phyloP scores from a whole-genome alignment of 129 eudicot species.

The Tagetes erecta region DNA sequence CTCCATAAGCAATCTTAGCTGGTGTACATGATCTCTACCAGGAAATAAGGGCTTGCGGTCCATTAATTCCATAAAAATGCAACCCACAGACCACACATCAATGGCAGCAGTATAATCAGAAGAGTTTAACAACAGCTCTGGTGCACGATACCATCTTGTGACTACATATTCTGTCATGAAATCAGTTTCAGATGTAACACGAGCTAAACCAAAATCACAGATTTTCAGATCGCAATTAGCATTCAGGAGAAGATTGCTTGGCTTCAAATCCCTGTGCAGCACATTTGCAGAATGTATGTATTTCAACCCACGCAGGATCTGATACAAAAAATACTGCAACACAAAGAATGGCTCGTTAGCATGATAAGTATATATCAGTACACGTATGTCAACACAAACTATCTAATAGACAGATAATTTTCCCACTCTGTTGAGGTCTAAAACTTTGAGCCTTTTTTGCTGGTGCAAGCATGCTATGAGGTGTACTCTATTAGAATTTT shows the following conservation, averaged over 20 bases:
- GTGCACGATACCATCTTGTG: conserved; percentile 93
- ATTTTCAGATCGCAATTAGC: conserved; percentile 93
- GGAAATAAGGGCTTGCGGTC: conserved; percentile 84
- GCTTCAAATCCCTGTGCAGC: conserved; percentile 89
- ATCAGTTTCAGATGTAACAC: conserved; percentile 90
- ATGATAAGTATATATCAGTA: conserved; percentile 9
- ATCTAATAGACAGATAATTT: neutral
- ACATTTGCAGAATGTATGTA: conserved; percentile 96
- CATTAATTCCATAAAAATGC: conserved; percentile 95
- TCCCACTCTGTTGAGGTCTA: neutral
- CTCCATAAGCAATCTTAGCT: conserved; percentile 86
- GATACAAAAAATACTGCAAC: conserved; percentile 91
- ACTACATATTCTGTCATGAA: conserved; percentile 93
- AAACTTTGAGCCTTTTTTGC: neutral
- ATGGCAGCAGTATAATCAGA: conserved; percentile 85
- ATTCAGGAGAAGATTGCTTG: conserved; percentile 86
- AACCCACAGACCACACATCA: conserved; percentile 96
- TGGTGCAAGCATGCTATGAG: neutral
- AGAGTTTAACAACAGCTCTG: conserved; percentile 84
- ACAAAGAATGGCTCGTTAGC: conserved; percentile 12
- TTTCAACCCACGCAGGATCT: conserved; percentile 88
- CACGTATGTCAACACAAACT: neutral
- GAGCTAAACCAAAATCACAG: conserved; percentile 92
- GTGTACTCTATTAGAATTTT: neutral
- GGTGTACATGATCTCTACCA: conserved; percentile 88